These are phyloP conservation scores for Didymella lethalis DNA, from an alignment of 2,329 filamentous ascomycete genomes.

Conservation along the genomic window DNA sequence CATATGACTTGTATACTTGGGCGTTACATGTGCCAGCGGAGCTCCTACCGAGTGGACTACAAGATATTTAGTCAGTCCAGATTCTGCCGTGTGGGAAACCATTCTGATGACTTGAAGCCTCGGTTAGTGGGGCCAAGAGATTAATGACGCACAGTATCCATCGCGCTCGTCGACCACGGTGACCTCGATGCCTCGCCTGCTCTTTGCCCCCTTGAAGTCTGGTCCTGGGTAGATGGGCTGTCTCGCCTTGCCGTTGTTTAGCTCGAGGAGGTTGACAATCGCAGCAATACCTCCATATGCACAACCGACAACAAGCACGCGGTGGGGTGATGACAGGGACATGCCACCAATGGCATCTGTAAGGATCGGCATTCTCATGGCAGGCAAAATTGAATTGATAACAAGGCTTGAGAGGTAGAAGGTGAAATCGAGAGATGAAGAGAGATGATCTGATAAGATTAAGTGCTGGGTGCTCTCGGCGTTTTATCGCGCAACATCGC, in stretches of 20 bases:
- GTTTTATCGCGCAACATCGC: constrained; percentile 27
- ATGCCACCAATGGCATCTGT: constrained; percentile 38
- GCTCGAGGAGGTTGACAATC: constrained; percentile 71
- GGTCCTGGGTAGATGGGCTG: constrained; percentile 53
- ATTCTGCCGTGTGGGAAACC: constrained; percentile 20
- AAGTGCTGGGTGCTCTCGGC: constrained; percentile 18
- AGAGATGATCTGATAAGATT: constrained; percentile 52
- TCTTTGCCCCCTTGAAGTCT: constrained; percentile 45
- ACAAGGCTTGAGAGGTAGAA: background rate
- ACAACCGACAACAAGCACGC: constrained; percentile 71
- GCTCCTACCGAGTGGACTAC: constrained; percentile 78
- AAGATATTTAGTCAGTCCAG: constrained; percentile 30
- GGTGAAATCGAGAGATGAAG: constrained; percentile 6
- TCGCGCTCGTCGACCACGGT: constrained; percentile 82
- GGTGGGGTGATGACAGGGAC: constrained; percentile 44
- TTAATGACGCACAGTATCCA: constrained; percentile 72
- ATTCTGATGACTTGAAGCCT: constrained; percentile 19
- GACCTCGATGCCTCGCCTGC: constrained; percentile 68
- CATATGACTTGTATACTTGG: constrained; percentile 68
- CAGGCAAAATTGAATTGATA: constrained; percentile 29
- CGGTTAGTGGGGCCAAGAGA: constrained; percentile 28
- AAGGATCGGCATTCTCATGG: constrained; percentile 42
- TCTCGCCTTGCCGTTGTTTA: constrained; percentile 65
- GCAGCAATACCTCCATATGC: constrained; percentile 76
- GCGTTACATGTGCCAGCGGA: constrained; percentile 73